A percentile compares a stretch with the other conserved stretches of the same genome.
These are phyloP conservation scores for Prototheca wickerhamii DNA, from an alignment of 163 green algal genomes.

Conservation along the genomic window DNA sequence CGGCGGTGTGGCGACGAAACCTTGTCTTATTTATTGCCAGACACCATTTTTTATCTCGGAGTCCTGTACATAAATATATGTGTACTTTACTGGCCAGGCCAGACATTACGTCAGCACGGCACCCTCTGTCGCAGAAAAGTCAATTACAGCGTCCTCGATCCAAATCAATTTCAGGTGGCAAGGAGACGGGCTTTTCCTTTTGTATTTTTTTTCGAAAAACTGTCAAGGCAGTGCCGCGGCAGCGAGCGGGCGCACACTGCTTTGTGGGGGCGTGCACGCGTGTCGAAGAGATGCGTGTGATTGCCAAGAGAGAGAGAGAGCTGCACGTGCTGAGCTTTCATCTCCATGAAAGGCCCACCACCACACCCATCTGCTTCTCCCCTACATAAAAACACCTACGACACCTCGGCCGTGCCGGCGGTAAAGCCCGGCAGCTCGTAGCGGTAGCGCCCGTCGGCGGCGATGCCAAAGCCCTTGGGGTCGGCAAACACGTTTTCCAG, in stretches of 20 bases:
- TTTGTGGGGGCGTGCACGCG: no score
- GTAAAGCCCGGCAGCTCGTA: conserved; percentile 77
- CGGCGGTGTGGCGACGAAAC: background rate
- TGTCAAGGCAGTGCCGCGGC: no score
- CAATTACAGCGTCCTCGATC: no score
- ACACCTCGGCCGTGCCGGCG: conserved; percentile 60
- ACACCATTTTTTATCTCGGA: background rate
- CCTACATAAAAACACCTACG: conserved; percentile 19
- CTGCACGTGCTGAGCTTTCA: background rate
- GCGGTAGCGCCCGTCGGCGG: conserved; percentile 56
- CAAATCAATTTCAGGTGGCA: no score
- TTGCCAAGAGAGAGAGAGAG: no score
- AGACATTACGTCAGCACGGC: no score
- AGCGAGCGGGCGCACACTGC: no score
- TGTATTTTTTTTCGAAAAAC: no score
- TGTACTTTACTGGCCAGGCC: no score
- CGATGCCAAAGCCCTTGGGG: conserved; percentile 85
- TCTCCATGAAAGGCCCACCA: background rate
- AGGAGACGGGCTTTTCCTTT: no score
- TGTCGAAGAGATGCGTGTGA: no score
- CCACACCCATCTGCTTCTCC: background rate
- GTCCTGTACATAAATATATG: background rate
- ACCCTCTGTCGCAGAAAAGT: no score
- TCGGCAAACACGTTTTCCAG: conserved; percentile 98
- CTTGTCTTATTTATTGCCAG: background rate